Evolutionary conservation across 306 rosid genomes (phyloP).

Genomic region (Carpinus viminea): DNA sequence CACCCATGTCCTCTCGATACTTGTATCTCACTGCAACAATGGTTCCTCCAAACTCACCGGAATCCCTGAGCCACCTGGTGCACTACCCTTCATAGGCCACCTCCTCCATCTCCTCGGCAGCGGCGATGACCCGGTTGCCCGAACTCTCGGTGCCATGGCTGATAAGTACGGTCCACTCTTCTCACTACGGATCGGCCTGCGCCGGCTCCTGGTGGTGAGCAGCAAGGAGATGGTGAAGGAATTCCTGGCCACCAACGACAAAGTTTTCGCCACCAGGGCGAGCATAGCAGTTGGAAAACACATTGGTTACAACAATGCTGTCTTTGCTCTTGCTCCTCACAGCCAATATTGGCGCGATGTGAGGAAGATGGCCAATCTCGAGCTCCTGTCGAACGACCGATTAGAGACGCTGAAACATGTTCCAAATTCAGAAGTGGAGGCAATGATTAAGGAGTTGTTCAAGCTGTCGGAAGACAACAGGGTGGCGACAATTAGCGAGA

Average conservation of each 20-base stretch:
- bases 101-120: slow-evolving; percentile 32
- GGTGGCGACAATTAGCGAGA: slow-evolving; percentile 16
- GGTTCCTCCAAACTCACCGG: neutral
- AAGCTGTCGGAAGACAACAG: neutral
- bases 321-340: slow-evolving; percentile 51
- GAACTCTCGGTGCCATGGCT: slow-evolving; percentile 34
- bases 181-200: slow-evolving; percentile 34
- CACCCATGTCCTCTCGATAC: neutral
- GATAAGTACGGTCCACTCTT: slow-evolving; percentile 44
- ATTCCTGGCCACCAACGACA: slow-evolving; percentile 41
- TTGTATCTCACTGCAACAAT: neutral
- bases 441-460: slow-evolving; percentile 17
- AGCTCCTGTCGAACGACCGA: slow-evolving; percentile 30
- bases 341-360: slow-evolving; percentile 64
- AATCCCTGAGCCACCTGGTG: slow-evolving; percentile 33
- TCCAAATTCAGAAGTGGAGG: slow-evolving; percentile 12
- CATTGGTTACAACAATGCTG: slow-evolving; percentile 50
- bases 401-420: slow-evolving; percentile 11
- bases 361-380: slow-evolving; percentile 42
- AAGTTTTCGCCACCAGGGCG: slow-evolving; percentile 41
- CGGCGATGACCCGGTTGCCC: slow-evolving; percentile 23
- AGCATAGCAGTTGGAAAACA: slow-evolving; percentile 31
- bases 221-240: slow-evolving; percentile 36
- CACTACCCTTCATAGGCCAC: slow-evolving; percentile 50
- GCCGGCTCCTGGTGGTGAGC: slow-evolving; percentile 32